Base-by-base conservation (phyloP, 768 basidiomycete species). In the Termitomyces eurrhizus region DNA sequence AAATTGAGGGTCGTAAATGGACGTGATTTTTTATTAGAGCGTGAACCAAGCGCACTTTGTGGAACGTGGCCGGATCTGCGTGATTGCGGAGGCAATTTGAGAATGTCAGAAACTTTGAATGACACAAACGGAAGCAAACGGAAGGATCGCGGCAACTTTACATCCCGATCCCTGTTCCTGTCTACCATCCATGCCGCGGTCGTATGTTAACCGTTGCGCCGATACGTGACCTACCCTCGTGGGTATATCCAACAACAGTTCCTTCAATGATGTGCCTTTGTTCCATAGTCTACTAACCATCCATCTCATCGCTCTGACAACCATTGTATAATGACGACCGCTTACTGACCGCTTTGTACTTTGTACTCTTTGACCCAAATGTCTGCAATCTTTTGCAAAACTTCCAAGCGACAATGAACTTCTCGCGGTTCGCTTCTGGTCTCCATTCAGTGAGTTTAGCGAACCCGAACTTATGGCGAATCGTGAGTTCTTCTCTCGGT, bases 151-250 rank as follows among this genome's bases (percentile, higher is more conserved):
- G 52, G 37, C 36, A 26, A 29, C 26, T 54, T 41, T 18, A 32
- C 16, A 42, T 54, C 53, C 41, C 53, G 42, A 44, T 44, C 18
- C 37, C 52, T 32, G 11, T 54, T 37, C 35, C 35, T 36, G n/a
- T 52, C 7, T 12, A 37, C 21, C 29, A 59, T 52, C 51, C 51
- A 32, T 59, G 18, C 52, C 58, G 26, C 58, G 58, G 45, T 42
- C 7, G 12, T 45, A 29, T 16, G 16, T 8, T 9, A 33, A 46
- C 41, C 41, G 33, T 29, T 42, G 53, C 39, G 39, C 53, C 32
- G 8, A 11, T 14, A 35, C 35, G 9, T 59, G 52, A 11, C 35
- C 14, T 52, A 26, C 58, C 58, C 58, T 53, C 44, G 26, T 59
- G 58, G 58, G 29, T 35, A 35, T 18, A 36, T 41, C 24, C 41